A percentile compares a stretch with the other conserved stretches of the same genome.
Conservation (phyloP, 148 eudicot species). For the Rhododendron simsii region DNA sequence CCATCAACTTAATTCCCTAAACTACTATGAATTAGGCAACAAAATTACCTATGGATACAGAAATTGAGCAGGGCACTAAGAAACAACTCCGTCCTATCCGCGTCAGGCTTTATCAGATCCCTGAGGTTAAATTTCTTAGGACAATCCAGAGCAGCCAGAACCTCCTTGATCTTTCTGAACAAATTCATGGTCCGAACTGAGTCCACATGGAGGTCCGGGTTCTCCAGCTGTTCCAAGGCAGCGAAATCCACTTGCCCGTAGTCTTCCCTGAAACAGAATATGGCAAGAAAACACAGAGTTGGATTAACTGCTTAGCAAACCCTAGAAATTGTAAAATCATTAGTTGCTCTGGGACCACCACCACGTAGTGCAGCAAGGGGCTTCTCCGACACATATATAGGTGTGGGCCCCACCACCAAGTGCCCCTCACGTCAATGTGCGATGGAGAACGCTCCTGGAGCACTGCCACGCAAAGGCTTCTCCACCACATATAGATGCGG, state of each 20-base stretch:
- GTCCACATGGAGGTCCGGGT: slow-evolving; percentile 69
- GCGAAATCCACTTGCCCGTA: slow-evolving; percentile 57
- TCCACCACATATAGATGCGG: no score
- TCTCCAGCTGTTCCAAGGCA: slow-evolving; percentile 65
- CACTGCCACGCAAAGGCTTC: no score
- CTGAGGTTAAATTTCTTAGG: slow-evolving; percentile 45
- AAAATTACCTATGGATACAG: slow-evolving; percentile 53
- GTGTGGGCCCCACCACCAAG: no score
- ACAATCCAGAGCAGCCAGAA: slow-evolving; percentile 47
- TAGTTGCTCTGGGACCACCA: background rate
- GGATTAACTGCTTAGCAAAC: background rate
- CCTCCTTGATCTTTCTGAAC: slow-evolving; percentile 40
- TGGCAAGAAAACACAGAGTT: background rate
- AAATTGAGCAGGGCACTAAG: slow-evolving; percentile 68
- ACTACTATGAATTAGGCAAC: background rate
- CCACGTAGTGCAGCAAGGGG: no score
- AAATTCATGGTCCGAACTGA: slow-evolving; percentile 48
- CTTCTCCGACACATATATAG: no score
- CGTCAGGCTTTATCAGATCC: slow-evolving; percentile 68
- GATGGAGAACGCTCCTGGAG: no score
- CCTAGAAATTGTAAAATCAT: background rate
- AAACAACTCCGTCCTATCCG: slow-evolving; percentile 52
- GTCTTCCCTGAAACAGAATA: slow-evolving; percentile 51
- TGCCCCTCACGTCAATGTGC: no score
- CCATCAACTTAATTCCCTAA: background rate